Percentiles rank a stretch among this genome's conserved stretches.
Evolutionary conservation across 1,139 yeast species (phyloP).

Genomic region (Protomyces lactucae-debilis): DNA sequence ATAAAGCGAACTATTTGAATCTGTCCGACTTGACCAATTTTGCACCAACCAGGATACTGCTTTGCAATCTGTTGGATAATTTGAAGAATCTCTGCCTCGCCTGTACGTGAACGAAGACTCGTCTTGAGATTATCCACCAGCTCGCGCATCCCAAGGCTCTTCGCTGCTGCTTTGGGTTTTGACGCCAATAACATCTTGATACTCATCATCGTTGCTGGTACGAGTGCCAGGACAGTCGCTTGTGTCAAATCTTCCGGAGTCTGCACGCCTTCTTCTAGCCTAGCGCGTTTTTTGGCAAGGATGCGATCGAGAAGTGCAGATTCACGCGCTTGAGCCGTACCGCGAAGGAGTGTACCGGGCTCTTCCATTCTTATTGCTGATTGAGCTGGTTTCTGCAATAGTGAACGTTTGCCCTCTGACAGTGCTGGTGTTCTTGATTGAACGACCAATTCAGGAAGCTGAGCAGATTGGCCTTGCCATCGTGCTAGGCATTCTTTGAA

Average conservation of each 20-base stretch:
- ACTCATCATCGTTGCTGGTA: slow-evolving; percentile 13
- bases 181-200: slow-evolving; percentile 19
- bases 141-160: slow-evolving; percentile 15
- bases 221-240: slow-evolving; percentile 15
- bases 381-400: background rate
- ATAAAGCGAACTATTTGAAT: slow-evolving; percentile 17
- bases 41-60: slow-evolving; percentile 13
- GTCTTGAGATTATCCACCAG: slow-evolving; percentile 13
- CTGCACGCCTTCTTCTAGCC: background rate
- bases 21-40: slow-evolving; percentile 11
- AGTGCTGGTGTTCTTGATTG: background rate
- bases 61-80: background rate
- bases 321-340: slow-evolving; percentile 3
- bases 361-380: background rate
- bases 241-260: slow-evolving; percentile 2
- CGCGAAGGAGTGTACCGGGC: background rate
- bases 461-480: slow-evolving; percentile 2
- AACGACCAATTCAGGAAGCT: slow-evolving; percentile 1
- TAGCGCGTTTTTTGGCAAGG: slow-evolving; percentile 1
- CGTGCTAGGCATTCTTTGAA: background rate
- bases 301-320: slow-evolving; percentile 20
- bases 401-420: background rate
- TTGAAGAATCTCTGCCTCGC: slow-evolving; percentile 5
- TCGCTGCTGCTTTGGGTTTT: background rate
- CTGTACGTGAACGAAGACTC: slow-evolving; percentile 11